Evolutionary conservation across 2,329 filamentous ascomycete genomes (phyloP), one percentile per base, ranked within the genome.

Genomic region (Verruconis gallopava): DNA sequence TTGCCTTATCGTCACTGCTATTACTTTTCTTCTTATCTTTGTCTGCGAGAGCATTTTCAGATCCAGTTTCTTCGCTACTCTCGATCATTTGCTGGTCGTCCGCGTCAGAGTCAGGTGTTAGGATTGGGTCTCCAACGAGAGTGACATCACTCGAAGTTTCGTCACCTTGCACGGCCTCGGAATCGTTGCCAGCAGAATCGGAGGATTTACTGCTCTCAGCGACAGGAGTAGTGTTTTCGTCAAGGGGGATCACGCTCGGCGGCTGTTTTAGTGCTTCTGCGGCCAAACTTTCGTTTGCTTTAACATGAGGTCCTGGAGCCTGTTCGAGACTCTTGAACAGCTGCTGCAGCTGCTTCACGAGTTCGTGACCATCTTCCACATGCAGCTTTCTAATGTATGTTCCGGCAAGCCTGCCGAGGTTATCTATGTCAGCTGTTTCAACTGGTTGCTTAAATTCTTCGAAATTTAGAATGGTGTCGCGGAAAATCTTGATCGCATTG

Each of bases 401-500:
- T 22, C 82, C 80, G n/a, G 85, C 85, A 30, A 94, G 81, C 22
- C 77, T 73, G 49, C 88, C 85, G 20, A 67, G 64, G 11, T 38
- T 17, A 11, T 25, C 37, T 9, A 25, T 15, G 9, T 25, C 37
- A 25, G 11, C 5, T 21, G 5, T 21, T 5, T 19, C 9, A 9
- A 19, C 37, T 6, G 21, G 17, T 9, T 38, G 9, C 37, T 40
- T 40, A 22, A 20, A 38, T 9, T 40, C 38, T 37, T 5, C 77
- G 49, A 84, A 85, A 38, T 85, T 69, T 44, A 93, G 67, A 3
- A 95, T 78, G 49, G 95, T 73, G 4, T 91, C 73, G 38, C 89
- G 76, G 21, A 96, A 69, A 2, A 84, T 78, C 47, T 78, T 80
- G 43, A 96, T 75, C 0, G 88, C 93, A 57, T 93, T 95, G 50